These are phyloP conservation scores for Chlorella sp. DNA, from an alignment of 139 green algal species.

Conservation along the genomic window DNA sequence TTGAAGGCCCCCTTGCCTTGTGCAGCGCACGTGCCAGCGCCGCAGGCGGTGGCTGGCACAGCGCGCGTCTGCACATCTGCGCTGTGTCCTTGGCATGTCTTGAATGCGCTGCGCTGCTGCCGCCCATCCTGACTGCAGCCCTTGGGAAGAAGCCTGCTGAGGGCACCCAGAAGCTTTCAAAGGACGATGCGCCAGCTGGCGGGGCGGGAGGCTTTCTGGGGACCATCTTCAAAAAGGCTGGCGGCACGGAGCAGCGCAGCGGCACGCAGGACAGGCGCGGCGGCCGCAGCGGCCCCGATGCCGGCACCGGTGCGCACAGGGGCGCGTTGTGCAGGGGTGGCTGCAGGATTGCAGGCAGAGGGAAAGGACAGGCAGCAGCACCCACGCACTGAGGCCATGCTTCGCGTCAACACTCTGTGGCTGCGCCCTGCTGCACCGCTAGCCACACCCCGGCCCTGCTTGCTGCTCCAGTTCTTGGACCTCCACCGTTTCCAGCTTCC, in stretches of 20 bases:
- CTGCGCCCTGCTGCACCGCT: background rate
- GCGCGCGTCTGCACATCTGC: background rate
- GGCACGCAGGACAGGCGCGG: constrained; percentile 7
- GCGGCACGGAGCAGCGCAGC: constrained; percentile 2
- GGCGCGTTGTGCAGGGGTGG: background rate
- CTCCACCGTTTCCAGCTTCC: background rate
- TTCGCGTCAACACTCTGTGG: too few species aligned
- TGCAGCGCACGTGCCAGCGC: too few species aligned
- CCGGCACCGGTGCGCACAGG: background rate
- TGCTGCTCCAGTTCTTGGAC: too few species aligned
- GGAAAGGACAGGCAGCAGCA: too few species aligned
- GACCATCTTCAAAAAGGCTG: background rate
- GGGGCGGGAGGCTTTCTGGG: background rate
- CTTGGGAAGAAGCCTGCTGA: background rate
- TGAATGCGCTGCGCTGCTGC: background rate
- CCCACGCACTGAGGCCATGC: too few species aligned
- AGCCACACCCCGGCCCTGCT: background rate
- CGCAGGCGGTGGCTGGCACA: too few species aligned
- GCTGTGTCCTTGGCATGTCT: background rate
- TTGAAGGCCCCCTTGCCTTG: too few species aligned
- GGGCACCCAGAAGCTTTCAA: constrained; percentile 1
- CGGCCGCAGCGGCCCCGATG: constrained; percentile 16
- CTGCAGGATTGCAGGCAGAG: background rate
- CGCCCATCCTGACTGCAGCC: background rate
- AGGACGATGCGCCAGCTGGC: background rate